A percentile compares a stretch with the other conserved stretches of the same genome.
Evolutionary conservation across 805 yeast genomes (phyloP).

Genomic region (Saccharomycopsis vini): DNA sequence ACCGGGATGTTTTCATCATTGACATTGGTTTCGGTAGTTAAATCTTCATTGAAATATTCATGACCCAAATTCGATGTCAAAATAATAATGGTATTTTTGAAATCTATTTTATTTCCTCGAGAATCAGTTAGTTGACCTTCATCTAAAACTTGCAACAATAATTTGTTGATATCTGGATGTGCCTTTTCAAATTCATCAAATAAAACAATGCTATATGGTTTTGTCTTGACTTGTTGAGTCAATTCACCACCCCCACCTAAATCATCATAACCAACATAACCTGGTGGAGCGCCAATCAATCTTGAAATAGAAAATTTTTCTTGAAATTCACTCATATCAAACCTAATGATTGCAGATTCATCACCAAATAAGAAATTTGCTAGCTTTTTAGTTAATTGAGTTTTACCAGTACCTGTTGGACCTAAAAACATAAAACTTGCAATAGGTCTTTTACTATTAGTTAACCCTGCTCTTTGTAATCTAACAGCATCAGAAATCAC

Average conservation of each 20-base stretch:
- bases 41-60: constrained; percentile 67
- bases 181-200: constrained; percentile 98
- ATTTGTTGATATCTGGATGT: constrained; percentile 88
- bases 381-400: constrained; percentile 86
- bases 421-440: constrained; percentile 96
- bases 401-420: constrained; percentile 98
- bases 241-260: constrained; percentile 71
- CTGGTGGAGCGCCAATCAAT: constrained; percentile 96
- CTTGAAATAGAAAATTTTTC: constrained; percentile 88
- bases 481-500: constrained; percentile 92
- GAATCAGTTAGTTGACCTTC: constrained; percentile 94
- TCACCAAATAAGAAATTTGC: constrained; percentile 91
- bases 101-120: constrained; percentile 89
- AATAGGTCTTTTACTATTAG: constrained; percentile 89
- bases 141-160: constrained; percentile 83
- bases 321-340: constrained; percentile 97
- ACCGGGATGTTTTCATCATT: constrained; percentile 56
- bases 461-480: constrained; percentile 91
- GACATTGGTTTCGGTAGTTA: constrained; percentile 24
- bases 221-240: constrained; percentile 91
- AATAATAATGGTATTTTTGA: constrained; percentile 88
- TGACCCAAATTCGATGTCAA: constrained; percentile 98
- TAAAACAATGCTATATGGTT: constrained; percentile 85
- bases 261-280: constrained; percentile 92
- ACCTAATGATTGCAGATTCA: constrained; percentile 75